Conservation (phyloP, 768 basidiomycete genomes). For the Suillus discolor region DNA sequence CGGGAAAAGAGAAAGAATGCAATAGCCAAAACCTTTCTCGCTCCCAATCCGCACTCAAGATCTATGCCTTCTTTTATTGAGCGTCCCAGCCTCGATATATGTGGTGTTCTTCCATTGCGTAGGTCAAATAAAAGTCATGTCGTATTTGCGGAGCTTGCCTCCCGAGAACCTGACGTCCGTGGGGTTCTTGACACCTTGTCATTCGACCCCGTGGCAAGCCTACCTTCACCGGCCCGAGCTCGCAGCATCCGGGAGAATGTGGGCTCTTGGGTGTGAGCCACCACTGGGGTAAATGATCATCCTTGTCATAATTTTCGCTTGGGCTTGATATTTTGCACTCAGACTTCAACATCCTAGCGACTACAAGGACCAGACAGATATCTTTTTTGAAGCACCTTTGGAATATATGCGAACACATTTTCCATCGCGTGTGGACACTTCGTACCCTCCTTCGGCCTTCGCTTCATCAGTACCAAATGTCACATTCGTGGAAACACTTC, state of each 20-base stretch:
- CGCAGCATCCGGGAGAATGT: slow-evolving; percentile 55
- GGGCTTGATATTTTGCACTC: slow-evolving; percentile 21
- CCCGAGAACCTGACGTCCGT: slow-evolving; percentile 54
- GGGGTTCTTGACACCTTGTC: slow-evolving; percentile 94
- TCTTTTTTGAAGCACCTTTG: slow-evolving; percentile 77
- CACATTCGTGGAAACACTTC: slow-evolving; percentile 25
- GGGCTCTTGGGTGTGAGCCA: slow-evolving; percentile 93
- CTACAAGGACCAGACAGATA: slow-evolving; percentile 80
- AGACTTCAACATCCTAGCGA: slow-evolving; percentile 46
- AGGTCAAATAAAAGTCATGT: slow-evolving; percentile 77
- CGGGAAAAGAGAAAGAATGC: slow-evolving; percentile 7
- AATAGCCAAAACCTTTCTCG: slow-evolving; percentile 8
- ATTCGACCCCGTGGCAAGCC: slow-evolving; percentile 92
- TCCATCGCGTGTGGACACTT: slow-evolving; percentile 58
- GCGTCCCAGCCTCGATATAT: slow-evolving; percentile 68
- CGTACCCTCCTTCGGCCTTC: slow-evolving; percentile 65
- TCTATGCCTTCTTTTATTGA: slow-evolving; percentile 49
- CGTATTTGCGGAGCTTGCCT: slow-evolving; percentile 62
- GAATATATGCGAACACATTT: slow-evolving; percentile 69
- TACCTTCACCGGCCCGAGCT: slow-evolving; percentile 78
- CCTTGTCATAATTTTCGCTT: background rate
- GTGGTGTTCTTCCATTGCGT: slow-evolving; percentile 74
- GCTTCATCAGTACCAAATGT: slow-evolving; percentile 54
- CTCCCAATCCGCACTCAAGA: slow-evolving; percentile 39
- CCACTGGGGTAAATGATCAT: slow-evolving; percentile 68